These are phyloP conservation scores for Penicillium tannophilum DNA, from an alignment of 495 filamentous ascomycete genomes.

Conservation along the genomic window DNA sequence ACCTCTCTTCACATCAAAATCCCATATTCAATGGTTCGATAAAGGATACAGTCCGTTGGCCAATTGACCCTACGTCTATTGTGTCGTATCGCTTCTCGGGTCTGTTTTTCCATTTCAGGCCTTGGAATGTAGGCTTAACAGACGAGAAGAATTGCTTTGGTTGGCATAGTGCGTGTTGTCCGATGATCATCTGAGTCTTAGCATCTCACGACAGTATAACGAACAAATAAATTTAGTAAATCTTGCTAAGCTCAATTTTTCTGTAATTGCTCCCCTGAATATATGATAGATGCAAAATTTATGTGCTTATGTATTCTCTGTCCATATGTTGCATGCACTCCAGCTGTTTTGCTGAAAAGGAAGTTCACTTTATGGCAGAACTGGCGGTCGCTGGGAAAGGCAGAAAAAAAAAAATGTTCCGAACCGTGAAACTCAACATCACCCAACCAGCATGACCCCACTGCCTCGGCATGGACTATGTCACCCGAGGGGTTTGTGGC, in stretches of 20 bases:
- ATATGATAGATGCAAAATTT: not conserved
- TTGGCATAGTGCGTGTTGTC: constrained; percentile 44
- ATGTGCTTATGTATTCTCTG: not conserved
- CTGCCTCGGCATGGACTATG: constrained; percentile 54
- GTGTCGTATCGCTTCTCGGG: constrained; percentile 21
- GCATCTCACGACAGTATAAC: constrained; percentile 51
- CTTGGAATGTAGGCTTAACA: constrained; percentile 44
- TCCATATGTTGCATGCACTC: not conserved
- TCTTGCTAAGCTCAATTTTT: constrained; percentile 10
- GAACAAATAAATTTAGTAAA: constrained; percentile 42
- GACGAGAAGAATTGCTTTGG: constrained; percentile 40
- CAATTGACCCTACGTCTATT: constrained; percentile 27
- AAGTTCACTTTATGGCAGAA: not conserved
- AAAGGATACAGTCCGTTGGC: constrained; percentile 36
- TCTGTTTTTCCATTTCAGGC: constrained; percentile 28
- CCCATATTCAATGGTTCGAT: constrained; percentile 36
- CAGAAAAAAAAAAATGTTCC: constrained; percentile 14
- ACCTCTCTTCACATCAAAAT: constrained; percentile 23
- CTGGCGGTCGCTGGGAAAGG: constrained; percentile 17
- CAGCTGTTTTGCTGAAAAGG: no score
- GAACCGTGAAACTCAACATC: constrained; percentile 10
- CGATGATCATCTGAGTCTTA: constrained; percentile 42
- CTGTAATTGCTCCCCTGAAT: not conserved
- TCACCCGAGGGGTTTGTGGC: constrained; percentile 59
- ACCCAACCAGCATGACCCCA: constrained; percentile 40